phyloP scores from a whole-genome alignment of 805 yeast genomes.

The Candida michaelii region DNA sequence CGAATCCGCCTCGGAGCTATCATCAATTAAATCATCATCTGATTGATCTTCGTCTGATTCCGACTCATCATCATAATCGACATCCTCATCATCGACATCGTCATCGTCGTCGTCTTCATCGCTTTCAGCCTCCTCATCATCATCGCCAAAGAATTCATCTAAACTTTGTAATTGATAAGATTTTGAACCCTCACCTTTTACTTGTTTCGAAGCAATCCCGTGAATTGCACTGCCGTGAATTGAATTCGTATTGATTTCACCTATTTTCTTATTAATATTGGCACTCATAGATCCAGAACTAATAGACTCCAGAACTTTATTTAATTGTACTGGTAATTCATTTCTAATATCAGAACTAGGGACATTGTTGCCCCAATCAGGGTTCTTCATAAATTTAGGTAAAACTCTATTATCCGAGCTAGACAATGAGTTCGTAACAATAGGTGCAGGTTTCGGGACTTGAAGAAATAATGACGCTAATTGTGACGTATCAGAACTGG shows the following conservation, averaged over 20 bases:
- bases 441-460: conserved; percentile 72
- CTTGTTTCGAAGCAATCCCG: conserved; percentile 25
- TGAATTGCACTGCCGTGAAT: conserved; percentile 24
- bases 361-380: conserved; percentile 46
- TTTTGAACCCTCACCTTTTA: conserved; percentile 7
- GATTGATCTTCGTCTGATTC: too few species aligned
- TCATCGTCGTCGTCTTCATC: conserved; percentile 14
- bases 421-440: conserved; percentile 23
- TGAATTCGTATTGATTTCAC: conserved; percentile 21
- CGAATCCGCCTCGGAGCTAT: too few species aligned
- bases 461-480: conserved; percentile 70
- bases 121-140: conserved; percentile 18
- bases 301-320: conserved; percentile 16
- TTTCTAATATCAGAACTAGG: conserved; percentile 35
- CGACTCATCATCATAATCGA: too few species aligned
- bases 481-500: conserved; percentile 42
- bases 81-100: conserved; percentile 1
- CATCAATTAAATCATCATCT: too few species aligned
- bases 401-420: conserved; percentile 13
- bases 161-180: conserved; percentile 68
- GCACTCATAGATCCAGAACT: conserved; percentile 18
- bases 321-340: conserved; percentile 20
- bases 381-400: conserved; percentile 26
- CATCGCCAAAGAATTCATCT: conserved; percentile 74
- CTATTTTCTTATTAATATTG: conserved; percentile 15